These are phyloP conservation scores for Tolypocladium endophyticum DNA, from an alignment of 2,329 filamentous ascomycete genomes.

Conservation along the genomic window DNA sequence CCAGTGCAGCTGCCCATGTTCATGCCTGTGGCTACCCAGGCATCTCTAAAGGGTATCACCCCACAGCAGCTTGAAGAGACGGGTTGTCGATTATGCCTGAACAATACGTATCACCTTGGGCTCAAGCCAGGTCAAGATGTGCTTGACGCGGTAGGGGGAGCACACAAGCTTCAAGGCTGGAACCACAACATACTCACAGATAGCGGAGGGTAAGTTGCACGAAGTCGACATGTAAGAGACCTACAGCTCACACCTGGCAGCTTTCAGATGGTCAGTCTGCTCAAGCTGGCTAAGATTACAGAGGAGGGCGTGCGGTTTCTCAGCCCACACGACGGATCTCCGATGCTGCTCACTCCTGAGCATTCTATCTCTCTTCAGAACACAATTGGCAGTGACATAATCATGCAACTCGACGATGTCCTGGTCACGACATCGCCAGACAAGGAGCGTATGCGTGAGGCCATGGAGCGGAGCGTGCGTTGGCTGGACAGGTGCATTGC, in stretches of 20 bases:
- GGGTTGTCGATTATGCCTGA: slow-evolving; percentile 81
- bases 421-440: slow-evolving; percentile 94
- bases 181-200: slow-evolving; percentile 87
- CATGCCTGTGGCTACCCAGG: slow-evolving; percentile 97
- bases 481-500: slow-evolving; percentile 95
- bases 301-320: slow-evolving; percentile 93
- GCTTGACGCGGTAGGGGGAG: slow-evolving; percentile 78
- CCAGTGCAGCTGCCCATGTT: slow-evolving; percentile 85
- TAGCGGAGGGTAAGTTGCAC: slow-evolving; percentile 49
- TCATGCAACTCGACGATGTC: slow-evolving; percentile 99
- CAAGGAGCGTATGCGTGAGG: slow-evolving; percentile 75
- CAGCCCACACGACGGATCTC: slow-evolving; percentile 88
- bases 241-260: slow-evolving; percentile 30
- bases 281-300: slow-evolving; percentile 86
- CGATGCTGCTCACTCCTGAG: slow-evolving; percentile 95
- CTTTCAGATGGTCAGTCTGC: slow-evolving; percentile 96
- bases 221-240: not conserved
- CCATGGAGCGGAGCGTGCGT: slow-evolving; percentile 86
- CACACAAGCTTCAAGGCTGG: slow-evolving; percentile 93
- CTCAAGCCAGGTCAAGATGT: slow-evolving; percentile 89
- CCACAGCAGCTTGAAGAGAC: slow-evolving; percentile 86
- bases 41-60: slow-evolving; percentile 87
- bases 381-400: slow-evolving; percentile 95
- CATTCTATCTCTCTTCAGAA: slow-evolving; percentile 95
- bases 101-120: slow-evolving; percentile 96